Conservation (phyloP, 495 filamentous ascomycete species). For the Articulospora tetracladia region DNA sequence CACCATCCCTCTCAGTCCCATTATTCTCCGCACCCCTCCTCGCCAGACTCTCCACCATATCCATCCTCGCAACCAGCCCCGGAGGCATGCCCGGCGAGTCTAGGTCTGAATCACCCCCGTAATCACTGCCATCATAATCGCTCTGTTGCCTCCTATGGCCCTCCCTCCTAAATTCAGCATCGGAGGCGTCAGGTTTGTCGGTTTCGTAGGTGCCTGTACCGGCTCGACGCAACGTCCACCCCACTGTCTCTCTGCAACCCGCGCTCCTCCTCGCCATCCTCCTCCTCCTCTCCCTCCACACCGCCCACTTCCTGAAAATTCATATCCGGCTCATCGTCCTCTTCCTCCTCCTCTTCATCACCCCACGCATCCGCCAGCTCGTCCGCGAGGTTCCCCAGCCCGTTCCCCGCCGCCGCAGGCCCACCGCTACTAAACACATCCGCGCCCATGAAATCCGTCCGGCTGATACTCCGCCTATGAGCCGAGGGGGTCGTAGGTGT, state of each 20-base stretch:
- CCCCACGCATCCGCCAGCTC: slow-evolving; percentile 50
- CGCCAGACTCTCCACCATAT: slow-evolving; percentile 71
- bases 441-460: slow-evolving; percentile 41
- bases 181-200: slow-evolving; percentile 5
- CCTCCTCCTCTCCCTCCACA: slow-evolving; percentile 1
- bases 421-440: slow-evolving; percentile 41
- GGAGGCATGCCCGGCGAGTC: slow-evolving; percentile 67
- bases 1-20: slow-evolving; percentile 61
- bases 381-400: slow-evolving; percentile 80
- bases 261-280: slow-evolving; percentile 9
- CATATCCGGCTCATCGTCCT: slow-evolving; percentile 45
- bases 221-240: slow-evolving; percentile 20
- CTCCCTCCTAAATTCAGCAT: slow-evolving; percentile 14
- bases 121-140: slow-evolving; percentile 59
- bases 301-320: slow-evolving; percentile 38
- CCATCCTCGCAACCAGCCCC: slow-evolving; percentile 69
- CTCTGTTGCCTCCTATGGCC: slow-evolving; percentile 41
- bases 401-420: slow-evolving; percentile 35
- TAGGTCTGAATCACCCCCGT: slow-evolving; percentile 69
- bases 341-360: slow-evolving; percentile 52
- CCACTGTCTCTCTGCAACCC: slow-evolving; percentile 22
- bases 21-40: slow-evolving; percentile 69
- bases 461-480: slow-evolving; percentile 44
- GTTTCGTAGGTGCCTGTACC: slow-evolving; percentile 8
- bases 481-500: slow-evolving; percentile 54